Conservation (phyloP, 805 yeast species). For the Zygotorulaspora danielsina region DNA sequence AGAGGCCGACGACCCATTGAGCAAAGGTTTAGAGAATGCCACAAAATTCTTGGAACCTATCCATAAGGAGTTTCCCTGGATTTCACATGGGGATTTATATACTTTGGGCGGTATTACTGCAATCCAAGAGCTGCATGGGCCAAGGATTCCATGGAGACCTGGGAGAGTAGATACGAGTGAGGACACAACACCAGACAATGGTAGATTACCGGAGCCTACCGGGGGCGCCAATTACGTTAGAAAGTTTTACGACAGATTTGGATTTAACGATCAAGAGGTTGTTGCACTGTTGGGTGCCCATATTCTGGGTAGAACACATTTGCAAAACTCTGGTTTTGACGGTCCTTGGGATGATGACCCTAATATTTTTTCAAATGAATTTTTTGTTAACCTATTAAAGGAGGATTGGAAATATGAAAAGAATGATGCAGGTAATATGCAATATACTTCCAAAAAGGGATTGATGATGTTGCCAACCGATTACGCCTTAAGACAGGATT, state of each 20-base stretch:
- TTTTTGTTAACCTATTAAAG: constrained; percentile 52
- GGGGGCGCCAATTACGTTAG: constrained; percentile 62
- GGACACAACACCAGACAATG: constrained; percentile 56
- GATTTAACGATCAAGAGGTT: constrained; percentile 64
- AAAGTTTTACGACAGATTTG: constrained; percentile 58
- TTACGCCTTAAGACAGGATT: constrained; percentile 60
- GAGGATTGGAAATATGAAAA: constrained; percentile 52
- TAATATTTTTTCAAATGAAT: constrained; percentile 68
- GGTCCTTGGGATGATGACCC: constrained; percentile 90
- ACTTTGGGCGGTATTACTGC: constrained; percentile 78
- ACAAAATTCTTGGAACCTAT: constrained; percentile 54
- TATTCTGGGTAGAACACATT: constrained; percentile 71
- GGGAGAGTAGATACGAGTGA: constrained; percentile 65
- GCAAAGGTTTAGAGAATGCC: constrained; percentile 59
- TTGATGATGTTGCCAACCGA: constrained; percentile 91
- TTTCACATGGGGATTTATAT: constrained; percentile 73
- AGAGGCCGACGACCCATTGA: constrained; percentile 53
- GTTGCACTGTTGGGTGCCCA: constrained; percentile 76
- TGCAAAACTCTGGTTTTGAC: constrained; percentile 66
- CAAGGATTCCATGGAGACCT: constrained; percentile 73
- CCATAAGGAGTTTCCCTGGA: constrained; percentile 55
- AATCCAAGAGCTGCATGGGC: constrained; percentile 74
- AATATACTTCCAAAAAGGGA: constrained; percentile 57
- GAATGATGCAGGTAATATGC: constrained; percentile 57
- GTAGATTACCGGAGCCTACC: constrained; percentile 70